Percentiles rank a stretch among this genome's conserved stretches.
phyloP scores from a whole-genome alignment of 2,329 filamentous ascomycete species.

The Diaporthe citri region DNA sequence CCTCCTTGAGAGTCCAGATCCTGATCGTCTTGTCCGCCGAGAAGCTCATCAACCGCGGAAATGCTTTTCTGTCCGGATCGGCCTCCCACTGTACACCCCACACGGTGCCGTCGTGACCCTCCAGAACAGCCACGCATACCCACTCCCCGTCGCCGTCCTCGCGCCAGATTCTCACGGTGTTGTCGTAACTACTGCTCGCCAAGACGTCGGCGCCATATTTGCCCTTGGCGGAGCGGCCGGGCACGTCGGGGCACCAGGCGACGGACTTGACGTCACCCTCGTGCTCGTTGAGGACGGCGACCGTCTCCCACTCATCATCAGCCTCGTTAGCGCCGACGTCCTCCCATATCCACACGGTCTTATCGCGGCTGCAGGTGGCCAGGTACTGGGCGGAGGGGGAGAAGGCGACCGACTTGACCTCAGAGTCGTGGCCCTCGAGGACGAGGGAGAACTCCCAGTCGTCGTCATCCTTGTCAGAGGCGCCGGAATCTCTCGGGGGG shows the following conservation, averaged over 20 bases:
- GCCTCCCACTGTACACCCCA: slow-evolving; percentile 86
- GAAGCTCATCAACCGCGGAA: slow-evolving; percentile 80
- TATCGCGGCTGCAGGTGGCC: slow-evolving; percentile 92
- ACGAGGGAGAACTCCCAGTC: slow-evolving; percentile 90
- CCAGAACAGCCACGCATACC: slow-evolving; percentile 86
- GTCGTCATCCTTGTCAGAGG: slow-evolving; percentile 68
- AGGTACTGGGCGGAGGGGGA: slow-evolving; percentile 81
- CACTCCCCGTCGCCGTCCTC: slow-evolving; percentile 92
- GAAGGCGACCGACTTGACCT: slow-evolving; percentile 87
- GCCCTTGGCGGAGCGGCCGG: slow-evolving; percentile 58
- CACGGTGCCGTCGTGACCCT: slow-evolving; percentile 87
- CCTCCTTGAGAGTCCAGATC: slow-evolving; percentile 79
- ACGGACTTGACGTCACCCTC: slow-evolving; percentile 96
- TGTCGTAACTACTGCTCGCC: slow-evolving; percentile 93
- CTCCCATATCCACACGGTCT: slow-evolving; percentile 99
- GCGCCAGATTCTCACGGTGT: slow-evolving; percentile 88
- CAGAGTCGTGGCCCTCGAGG: slow-evolving; percentile 93
- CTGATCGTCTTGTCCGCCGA: slow-evolving; percentile 86
- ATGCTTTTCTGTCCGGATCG: slow-evolving; percentile 54
- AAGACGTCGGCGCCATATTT: slow-evolving; percentile 77
- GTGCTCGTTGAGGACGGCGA: slow-evolving; percentile 94
- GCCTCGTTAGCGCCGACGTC: slow-evolving; percentile 80
- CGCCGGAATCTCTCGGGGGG: slow-evolving; percentile 47
- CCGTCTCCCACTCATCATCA: slow-evolving; percentile 96
- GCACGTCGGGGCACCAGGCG: slow-evolving; percentile 84